phyloP scores from a whole-genome alignment of 1,139 yeast species.

The Blastobotrys aristatus region DNA sequence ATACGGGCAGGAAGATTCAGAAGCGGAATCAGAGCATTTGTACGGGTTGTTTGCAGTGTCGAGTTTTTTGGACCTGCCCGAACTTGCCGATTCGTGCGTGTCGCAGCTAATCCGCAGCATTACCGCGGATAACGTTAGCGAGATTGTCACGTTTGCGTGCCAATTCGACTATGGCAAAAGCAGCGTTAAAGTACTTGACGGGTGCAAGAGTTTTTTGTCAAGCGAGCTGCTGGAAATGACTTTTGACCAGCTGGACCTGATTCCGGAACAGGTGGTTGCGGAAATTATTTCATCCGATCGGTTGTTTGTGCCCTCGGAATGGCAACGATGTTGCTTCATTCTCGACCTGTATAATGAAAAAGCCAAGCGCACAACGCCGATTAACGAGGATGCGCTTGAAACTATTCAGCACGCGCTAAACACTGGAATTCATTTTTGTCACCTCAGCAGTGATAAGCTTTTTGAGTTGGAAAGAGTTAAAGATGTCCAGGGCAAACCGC shows the following conservation, averaged over 20 bases:
- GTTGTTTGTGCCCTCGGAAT: slow-evolving; percentile 48
- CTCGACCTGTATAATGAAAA: slow-evolving; percentile 24
- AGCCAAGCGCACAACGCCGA: slow-evolving; percentile 7
- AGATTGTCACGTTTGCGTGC: slow-evolving; percentile 40
- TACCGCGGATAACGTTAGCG: slow-evolving; percentile 36
- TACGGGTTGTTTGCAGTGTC: slow-evolving; percentile 45
- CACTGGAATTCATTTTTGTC: slow-evolving; percentile 43
- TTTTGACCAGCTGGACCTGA: slow-evolving; percentile 41
- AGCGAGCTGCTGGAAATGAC: slow-evolving; percentile 46
- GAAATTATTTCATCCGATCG: slow-evolving; percentile 45
- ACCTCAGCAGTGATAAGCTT: slow-evolving; percentile 43
- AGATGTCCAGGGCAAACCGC: slow-evolving; percentile 36
- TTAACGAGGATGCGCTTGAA: slow-evolving; percentile 8
- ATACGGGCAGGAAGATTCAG: slow-evolving; percentile 40
- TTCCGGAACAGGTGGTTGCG: slow-evolving; percentile 42
- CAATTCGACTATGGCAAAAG: slow-evolving; percentile 43
- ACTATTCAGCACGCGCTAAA: slow-evolving; percentile 29
- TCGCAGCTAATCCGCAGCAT: slow-evolving; percentile 36
- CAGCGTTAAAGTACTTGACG: slow-evolving; percentile 42
- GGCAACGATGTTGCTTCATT: slow-evolving; percentile 47
- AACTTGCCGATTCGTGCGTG: slow-evolving; percentile 42
- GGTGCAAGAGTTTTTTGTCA: slow-evolving; percentile 43
- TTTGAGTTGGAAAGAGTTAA: slow-evolving; percentile 39
- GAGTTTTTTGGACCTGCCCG: slow-evolving; percentile 44
- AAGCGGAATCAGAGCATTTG: slow-evolving; percentile 34